A percentile compares a stretch with the other conserved stretches of the same genome.
Evolutionary conservation across 495 filamentous ascomycete species (phyloP).

Genomic region (Parachaetomium inaequale): DNA sequence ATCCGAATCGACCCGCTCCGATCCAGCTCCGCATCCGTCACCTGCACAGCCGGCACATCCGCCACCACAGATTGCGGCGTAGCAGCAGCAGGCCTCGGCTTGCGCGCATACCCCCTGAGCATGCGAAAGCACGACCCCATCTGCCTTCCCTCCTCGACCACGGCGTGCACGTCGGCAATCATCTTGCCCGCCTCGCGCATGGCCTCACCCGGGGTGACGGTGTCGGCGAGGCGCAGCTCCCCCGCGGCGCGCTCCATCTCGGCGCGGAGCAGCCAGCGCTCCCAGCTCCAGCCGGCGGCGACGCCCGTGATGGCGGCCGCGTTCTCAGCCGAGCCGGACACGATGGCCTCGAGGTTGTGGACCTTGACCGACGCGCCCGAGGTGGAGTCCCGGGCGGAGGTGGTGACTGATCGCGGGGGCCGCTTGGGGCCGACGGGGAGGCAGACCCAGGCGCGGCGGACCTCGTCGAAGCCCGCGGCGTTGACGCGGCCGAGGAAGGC

Average conservation of each 20-base stretch:
- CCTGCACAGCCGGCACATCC: background rate
- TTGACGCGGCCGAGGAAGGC: slow-evolving; percentile 70
- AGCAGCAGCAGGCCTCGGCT: slow-evolving; percentile 48
- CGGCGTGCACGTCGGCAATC: slow-evolving; percentile 71
- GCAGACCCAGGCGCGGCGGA: slow-evolving; percentile 86
- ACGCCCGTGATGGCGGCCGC: slow-evolving; percentile 73
- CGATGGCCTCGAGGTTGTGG: slow-evolving; percentile 61
- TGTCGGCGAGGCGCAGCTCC: slow-evolving; percentile 52
- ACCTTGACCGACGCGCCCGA: slow-evolving; percentile 37
- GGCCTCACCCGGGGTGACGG: slow-evolving; percentile 42
- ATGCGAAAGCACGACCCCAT: slow-evolving; percentile 80
- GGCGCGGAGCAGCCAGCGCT: slow-evolving; percentile 88
- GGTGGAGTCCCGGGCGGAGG: slow-evolving; percentile 18
- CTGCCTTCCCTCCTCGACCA: slow-evolving; percentile 80
- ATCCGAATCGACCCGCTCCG: slow-evolving; percentile 22
- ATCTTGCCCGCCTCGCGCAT: slow-evolving; percentile 49
- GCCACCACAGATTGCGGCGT: background rate
- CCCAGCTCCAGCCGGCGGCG: slow-evolving; percentile 89
- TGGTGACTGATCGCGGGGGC: slow-evolving; percentile 29
- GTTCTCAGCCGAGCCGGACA: slow-evolving; percentile 67
- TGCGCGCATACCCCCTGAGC: slow-evolving; percentile 84
- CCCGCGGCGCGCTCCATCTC: slow-evolving; percentile 77
- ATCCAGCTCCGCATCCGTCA: slow-evolving; percentile 5
- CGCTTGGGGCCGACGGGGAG: slow-evolving; percentile 75
- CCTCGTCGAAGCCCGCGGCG: slow-evolving; percentile 66